A percentile compares a stretch with the other conserved stretches of the same genome.
Conservation (phyloP, 164 flowering plant species). For the Liriodendron chinense region DNA sequence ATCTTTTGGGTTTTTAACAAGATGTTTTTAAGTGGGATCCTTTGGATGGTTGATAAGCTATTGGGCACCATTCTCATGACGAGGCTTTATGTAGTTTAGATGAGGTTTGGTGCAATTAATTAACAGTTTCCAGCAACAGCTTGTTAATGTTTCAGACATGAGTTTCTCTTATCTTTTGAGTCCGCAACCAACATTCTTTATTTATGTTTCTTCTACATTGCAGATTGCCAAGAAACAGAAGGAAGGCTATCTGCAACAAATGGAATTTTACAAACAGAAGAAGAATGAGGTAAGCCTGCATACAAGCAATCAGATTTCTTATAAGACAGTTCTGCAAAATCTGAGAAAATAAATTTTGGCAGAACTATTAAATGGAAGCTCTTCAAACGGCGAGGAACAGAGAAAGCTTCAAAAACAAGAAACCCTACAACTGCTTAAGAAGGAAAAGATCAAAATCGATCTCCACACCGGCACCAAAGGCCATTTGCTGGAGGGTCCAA, state of each 20-base stretch:
- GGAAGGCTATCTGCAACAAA: slow-evolving; percentile 64
- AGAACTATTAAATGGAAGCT: slow-evolving; percentile 37
- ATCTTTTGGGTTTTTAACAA: too few species aligned
- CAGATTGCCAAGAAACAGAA: slow-evolving; percentile 78
- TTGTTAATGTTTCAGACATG: too few species aligned
- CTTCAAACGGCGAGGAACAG: slow-evolving; percentile 54
- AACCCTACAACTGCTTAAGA: slow-evolving; percentile 84
- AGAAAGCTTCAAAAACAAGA: slow-evolving; percentile 85
- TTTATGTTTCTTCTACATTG: neutral
- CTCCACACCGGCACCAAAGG: too few species aligned
- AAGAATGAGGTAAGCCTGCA: slow-evolving; percentile 42
- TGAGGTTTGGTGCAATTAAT: too few species aligned
- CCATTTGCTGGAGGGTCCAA: too few species aligned
- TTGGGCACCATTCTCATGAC: too few species aligned
- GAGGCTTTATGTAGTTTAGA: too few species aligned
- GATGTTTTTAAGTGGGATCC: too few species aligned
- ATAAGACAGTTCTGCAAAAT: too few species aligned
- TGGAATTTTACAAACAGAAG: slow-evolving; percentile 72
- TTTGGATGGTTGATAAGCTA: too few species aligned
- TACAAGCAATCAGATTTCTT: neutral
- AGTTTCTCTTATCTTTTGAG: too few species aligned
- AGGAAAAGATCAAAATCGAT: slow-evolving; percentile 13
- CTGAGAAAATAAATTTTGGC: neutral
- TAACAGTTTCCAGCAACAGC: too few species aligned
- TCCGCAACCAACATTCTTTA: neutral